These are phyloP conservation scores for Copromyces sp. DNA, from an alignment of 495 filamentous ascomycete species.

Conservation along the genomic window DNA sequence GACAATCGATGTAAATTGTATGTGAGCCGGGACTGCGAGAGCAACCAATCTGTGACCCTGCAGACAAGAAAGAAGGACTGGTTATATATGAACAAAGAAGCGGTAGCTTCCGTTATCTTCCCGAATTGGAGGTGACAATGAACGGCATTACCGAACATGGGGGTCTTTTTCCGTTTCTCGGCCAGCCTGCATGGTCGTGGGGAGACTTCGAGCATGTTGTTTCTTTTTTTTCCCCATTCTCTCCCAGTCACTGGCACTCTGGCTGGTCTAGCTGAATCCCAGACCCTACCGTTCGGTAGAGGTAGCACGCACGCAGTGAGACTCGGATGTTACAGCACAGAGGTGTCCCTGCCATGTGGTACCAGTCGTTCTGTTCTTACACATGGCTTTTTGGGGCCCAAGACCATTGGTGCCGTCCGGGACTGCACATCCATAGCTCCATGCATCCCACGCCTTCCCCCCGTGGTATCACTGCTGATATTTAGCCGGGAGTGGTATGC, in stretches of 20 bases:
- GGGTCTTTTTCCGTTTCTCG: not conserved
- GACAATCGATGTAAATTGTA: not conserved
- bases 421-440: not conserved
- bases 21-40: not conserved
- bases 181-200: not conserved
- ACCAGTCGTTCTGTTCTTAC: not conserved
- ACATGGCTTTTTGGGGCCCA: not conserved
- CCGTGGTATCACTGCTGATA: not conserved
- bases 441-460: not conserved
- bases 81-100: constrained; percentile 11
- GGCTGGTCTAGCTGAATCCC: not conserved
- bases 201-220: not conserved
- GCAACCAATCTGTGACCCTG: not conserved
- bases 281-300: not conserved
- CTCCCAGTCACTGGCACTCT: not conserved
- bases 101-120: not conserved
- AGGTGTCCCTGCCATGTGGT: not conserved
- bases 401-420: not conserved
- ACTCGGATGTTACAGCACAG: not conserved
- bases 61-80: not conserved
- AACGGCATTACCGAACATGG: not conserved
- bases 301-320: not conserved
- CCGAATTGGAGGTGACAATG: not conserved
- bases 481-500: not conserved
- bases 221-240: not conserved